Conservation (phyloP, 208 protist species). For the Trypanosoma lewisi region DNA sequence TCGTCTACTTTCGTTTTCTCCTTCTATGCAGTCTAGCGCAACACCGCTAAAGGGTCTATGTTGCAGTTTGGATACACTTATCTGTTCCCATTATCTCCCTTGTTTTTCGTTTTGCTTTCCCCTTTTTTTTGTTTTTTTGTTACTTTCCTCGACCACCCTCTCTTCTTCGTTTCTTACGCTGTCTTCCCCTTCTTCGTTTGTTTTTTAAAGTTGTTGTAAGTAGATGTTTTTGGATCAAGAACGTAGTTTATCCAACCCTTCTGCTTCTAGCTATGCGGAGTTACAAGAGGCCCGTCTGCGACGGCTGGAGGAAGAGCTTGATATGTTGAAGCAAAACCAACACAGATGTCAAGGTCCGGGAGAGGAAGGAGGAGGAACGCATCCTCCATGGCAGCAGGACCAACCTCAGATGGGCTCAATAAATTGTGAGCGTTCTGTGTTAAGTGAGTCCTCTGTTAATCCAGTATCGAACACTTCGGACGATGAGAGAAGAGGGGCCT, state of each 20-base stretch:
- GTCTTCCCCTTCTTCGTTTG: not conserved
- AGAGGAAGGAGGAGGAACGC: not conserved
- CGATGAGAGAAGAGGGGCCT: conserved; percentile 26
- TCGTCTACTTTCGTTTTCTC: too few species aligned
- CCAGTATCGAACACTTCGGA: not conserved
- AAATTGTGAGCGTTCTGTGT: not conserved
- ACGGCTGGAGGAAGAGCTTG: conserved; percentile 45
- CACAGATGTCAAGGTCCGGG: not conserved
- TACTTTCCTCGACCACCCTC: conserved; percentile 4
- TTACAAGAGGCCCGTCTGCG: conserved; percentile 40
- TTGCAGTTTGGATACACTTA: too few species aligned
- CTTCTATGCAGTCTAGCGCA: too few species aligned
- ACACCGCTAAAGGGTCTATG: too few species aligned
- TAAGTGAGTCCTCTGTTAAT: not conserved
- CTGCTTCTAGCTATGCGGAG: not conserved
- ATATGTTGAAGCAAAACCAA: conserved; percentile 1
- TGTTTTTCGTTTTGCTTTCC: too few species aligned
- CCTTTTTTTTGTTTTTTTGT: conserved; percentile 1
- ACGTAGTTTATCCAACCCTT: conserved; percentile 40
- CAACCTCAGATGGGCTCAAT: not conserved
- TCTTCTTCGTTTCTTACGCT: not conserved
- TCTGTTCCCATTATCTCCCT: too few species aligned
- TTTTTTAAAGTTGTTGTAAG: too few species aligned
- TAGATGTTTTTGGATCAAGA: conserved; percentile 42
- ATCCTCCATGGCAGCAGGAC: not conserved